Base-by-base conservation (phyloP, 352 stramenopile genomes). In the Phytophthora cryptogea region DNA sequence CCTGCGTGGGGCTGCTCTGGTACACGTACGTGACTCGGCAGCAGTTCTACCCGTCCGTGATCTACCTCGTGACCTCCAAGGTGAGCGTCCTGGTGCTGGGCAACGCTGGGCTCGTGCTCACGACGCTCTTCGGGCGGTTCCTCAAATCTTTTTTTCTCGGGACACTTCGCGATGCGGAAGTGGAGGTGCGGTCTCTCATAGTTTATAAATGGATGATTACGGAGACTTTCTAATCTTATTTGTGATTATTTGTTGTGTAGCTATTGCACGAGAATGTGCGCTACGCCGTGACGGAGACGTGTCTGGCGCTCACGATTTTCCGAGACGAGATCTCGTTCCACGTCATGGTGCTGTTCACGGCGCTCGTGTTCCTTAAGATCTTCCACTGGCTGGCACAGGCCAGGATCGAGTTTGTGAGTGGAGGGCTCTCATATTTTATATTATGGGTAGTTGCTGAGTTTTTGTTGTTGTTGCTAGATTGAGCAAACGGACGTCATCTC, bases 221-320 rank as follows among this genome's bases (percentile, higher is more conserved):
- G 30, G 14, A 27, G 39, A 17, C 39, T 37, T 20, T 46, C 39
- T 54, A 43, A 46, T 54, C 7, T 45, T 36, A 45, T 47, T 58
- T 43, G 27, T 35, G 43, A 16, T 8, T 30, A 11, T 60, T 51
- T 17, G 14, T 14, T 40, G 10, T 5, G 20, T 80, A 99, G 86
- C 74, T 98, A 10, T 70, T 99, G 42, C 87, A 93, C 37, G 96
- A 99, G 56, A 98, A 98, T 71, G 92, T 98, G 37, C 93, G 96
- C 31, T 99, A 98, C 73, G 92, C 98, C 32, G 88, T 99, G 54
- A 99, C 96, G 5, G 97, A 99, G 83, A 99, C 96, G 20, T 99
- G 96, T 83, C 76, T 99, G 23, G 97, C 97, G n/a, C 86, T 99
- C 23, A 99, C 97, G 35, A 98, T 99, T 49, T 99, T 99, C 79